These are phyloP conservation scores for Trichothecium sympodiale DNA, from an alignment of 2,329 filamentous ascomycete species.

Conservation along the genomic window DNA sequence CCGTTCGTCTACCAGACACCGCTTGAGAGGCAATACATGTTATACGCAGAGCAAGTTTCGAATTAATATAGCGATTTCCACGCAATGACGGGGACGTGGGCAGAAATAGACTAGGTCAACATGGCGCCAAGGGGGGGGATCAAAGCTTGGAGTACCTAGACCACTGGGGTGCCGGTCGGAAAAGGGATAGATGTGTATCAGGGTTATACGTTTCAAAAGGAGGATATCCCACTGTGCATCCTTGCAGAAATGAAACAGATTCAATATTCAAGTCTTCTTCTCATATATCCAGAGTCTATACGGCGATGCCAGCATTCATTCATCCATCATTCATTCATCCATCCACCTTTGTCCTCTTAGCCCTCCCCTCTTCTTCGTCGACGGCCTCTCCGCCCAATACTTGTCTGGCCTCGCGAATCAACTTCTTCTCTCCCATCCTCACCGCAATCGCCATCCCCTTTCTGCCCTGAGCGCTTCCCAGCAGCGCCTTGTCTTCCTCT, in stretches of 20 bases:
- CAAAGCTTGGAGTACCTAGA: too few relatives aligned
- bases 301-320: too few relatives aligned
- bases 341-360: constrained; percentile 1
- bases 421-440: constrained; percentile 59
- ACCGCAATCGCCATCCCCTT: constrained; percentile 53
- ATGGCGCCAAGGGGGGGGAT: not conserved
- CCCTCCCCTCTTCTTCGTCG: constrained; percentile 1
- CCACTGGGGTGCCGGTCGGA: not conserved
- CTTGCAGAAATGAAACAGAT: not conserved
- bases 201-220: not conserved
- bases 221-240: not conserved
- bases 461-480: constrained; percentile 21
- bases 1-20: constrained; percentile 85
- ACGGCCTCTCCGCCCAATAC: constrained; percentile 9
- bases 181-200: not conserved
- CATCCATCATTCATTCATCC: too few relatives aligned
- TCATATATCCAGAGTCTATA: too few relatives aligned
- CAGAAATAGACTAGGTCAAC: not conserved
- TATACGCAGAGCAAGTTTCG: not conserved
- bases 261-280: too few relatives aligned
- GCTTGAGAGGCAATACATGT: constrained; percentile 37
- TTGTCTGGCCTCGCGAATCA: constrained; percentile 44
- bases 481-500: constrained; percentile 26
- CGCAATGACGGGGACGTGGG: not conserved
- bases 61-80: not conserved